A percentile compares a stretch with the other conserved stretches of the same genome.
Evolutionary conservation across 257 asterid genomes (phyloP).

Genomic region (Solanum commersonii): DNA sequence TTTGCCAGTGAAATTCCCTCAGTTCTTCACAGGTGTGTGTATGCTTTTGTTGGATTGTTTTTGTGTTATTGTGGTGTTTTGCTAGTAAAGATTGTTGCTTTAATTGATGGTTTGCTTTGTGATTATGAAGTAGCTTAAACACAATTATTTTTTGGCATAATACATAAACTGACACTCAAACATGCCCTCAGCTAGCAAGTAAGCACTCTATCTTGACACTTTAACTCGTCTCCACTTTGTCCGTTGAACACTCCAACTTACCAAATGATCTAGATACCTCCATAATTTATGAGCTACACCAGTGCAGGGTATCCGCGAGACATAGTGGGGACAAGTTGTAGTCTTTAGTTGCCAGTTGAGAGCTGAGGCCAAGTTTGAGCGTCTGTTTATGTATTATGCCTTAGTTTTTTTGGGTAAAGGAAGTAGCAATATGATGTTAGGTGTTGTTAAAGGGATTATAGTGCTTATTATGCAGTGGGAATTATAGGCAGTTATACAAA

Average conservation of each 20-base stretch:
- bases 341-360: background rate
- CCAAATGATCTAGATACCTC: background rate
- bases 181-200: background rate
- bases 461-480: background rate
- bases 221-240: background rate
- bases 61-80: background rate
- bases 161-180: background rate
- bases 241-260: background rate
- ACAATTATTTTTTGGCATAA: background rate
- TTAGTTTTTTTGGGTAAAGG: background rate
- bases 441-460: background rate
- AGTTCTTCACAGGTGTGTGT: conserved; percentile 74
- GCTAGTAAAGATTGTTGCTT: background rate
- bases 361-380: background rate
- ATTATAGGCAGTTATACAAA: background rate
- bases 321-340: background rate
- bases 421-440: background rate
- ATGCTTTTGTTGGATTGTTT: background rate
- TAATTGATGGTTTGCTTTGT: background rate
- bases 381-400: background rate
- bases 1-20: conserved; percentile 95
- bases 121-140: background rate
- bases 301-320: background rate
- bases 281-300: background rate
- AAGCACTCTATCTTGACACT: background rate